These are phyloP conservation scores for Daedaleopsis nitida DNA, from an alignment of 768 basidiomycete genomes.

Conservation along the genomic window DNA sequence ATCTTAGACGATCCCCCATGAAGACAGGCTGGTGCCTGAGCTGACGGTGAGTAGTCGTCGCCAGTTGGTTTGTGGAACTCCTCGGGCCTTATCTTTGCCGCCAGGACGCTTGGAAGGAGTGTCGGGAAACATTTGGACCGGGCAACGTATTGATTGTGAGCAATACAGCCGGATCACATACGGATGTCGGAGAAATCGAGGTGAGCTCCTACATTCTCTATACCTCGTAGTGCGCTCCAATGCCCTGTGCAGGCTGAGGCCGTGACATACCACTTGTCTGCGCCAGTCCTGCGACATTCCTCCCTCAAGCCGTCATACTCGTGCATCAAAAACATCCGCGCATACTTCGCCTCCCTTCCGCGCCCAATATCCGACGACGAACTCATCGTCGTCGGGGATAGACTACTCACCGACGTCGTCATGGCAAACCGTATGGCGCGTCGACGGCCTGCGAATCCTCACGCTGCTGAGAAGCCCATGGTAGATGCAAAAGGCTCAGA, in stretches of 20 bases:
- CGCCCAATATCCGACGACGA: slow-evolving; percentile 61
- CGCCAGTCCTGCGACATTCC: slow-evolving; percentile 80
- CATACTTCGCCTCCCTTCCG: slow-evolving; percentile 69
- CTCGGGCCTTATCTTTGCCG: neutral
- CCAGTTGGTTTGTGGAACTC: neutral
- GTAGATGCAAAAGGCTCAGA: slow-evolving; percentile 11
- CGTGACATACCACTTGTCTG: slow-evolving; percentile 73
- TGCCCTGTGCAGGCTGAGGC: slow-evolving; percentile 70
- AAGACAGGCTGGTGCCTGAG: slow-evolving; percentile 76
- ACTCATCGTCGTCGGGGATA: slow-evolving; percentile 86
- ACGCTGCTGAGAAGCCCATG: slow-evolving; percentile 16
- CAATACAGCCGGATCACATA: slow-evolving; percentile 87
- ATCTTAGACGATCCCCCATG: slow-evolving; percentile 76
- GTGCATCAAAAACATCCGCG: slow-evolving; percentile 69
- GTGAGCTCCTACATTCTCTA: slow-evolving; percentile 39
- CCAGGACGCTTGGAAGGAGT: slow-evolving; percentile 76
- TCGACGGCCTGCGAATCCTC: slow-evolving; percentile 5
- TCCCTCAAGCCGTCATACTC: slow-evolving; percentile 79
- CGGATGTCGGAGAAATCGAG: slow-evolving; percentile 78
- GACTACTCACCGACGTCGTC: slow-evolving; percentile 89
- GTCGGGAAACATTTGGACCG: slow-evolving; percentile 71
- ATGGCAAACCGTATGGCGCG: slow-evolving; percentile 74
- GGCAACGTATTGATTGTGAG: slow-evolving; percentile 87
- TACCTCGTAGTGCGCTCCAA: neutral
- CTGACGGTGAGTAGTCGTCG: slow-evolving; percentile 53